These are phyloP conservation scores for Lachancea cidri DNA, from an alignment of 805 yeast genomes.

Conservation along the genomic window DNA sequence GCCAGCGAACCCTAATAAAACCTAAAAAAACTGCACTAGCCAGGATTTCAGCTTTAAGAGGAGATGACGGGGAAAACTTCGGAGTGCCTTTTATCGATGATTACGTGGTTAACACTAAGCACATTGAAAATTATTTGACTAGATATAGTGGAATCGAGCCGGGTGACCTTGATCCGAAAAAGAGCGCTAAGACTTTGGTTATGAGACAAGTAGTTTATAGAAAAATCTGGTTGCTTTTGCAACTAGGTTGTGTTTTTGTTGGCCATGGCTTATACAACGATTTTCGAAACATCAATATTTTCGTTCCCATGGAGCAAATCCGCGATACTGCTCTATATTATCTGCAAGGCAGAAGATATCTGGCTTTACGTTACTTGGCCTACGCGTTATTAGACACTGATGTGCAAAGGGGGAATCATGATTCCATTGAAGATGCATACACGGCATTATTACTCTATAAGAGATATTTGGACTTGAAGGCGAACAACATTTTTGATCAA, in stretches of 20 bases:
- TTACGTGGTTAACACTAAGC: conserved; percentile 68
- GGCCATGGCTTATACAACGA: conserved; percentile 94
- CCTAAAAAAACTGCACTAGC: conserved; percentile 81
- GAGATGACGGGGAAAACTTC: conserved; percentile 55
- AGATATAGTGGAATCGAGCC: conserved; percentile 89
- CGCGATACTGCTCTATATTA: conserved; percentile 85
- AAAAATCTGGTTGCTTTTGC: conserved; percentile 82
- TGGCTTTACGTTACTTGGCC: conserved; percentile 82
- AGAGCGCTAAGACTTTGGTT: conserved; percentile 65
- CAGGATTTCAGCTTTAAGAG: conserved; percentile 79
- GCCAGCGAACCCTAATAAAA: conserved; percentile 59
- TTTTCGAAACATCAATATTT: conserved; percentile 87
- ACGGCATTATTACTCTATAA: conserved; percentile 78
- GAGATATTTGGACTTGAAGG: conserved; percentile 59
- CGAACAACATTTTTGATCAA: conserved; percentile 53
- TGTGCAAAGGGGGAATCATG: conserved; percentile 92
- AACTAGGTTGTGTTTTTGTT: conserved; percentile 84
- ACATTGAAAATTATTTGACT: conserved; percentile 81
- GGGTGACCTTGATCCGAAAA: conserved; percentile 75
- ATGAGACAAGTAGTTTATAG: conserved; percentile 79
- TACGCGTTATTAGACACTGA: conserved; percentile 67
- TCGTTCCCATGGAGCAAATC: conserved; percentile 80
- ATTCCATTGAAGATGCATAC: conserved; percentile 92
- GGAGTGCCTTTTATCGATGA: conserved; percentile 90
- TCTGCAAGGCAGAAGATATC: conserved; percentile 67